Evolutionary conservation across 306 rosid genomes (phyloP), one percentile per base, ranked within the genome.

Genomic region (Cucurbita pepo): DNA sequence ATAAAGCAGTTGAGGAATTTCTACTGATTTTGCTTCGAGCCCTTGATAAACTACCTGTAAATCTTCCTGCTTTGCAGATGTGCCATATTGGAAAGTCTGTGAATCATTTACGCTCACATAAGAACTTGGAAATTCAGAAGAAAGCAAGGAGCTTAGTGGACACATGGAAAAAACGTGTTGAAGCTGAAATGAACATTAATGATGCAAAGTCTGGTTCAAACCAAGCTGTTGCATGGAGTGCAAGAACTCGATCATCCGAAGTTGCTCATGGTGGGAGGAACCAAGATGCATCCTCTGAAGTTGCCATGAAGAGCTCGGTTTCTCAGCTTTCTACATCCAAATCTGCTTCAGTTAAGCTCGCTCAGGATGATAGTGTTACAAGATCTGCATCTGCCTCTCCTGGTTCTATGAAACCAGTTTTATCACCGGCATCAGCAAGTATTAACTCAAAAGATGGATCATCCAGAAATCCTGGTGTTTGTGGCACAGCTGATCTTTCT

Each of bases 41-140:
- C 36, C 80, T 92, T 76, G 97, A 92, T 79, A 92, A 90, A 79
- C 92, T 92, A 44, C 97, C 97, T 41, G 95, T 92, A 69, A 81
- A 92, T 66, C 97, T 92, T 77, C 83, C 81, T 51, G 97, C 92
- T 10, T 78, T 92, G 48, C 95, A 92, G 56, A 88, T 80, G 25
- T 92, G 97, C 76, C 86, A 92, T 73, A 83, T 92, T 77, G 97
- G 97, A 3, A 92, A 88, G 82, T 92, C 97, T 19, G 97, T 92
- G 52, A 92, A 92, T 83, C 80, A 86, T 57, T 88, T 92, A 37
- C 95, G 97, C 37, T 43, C 76, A 4, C 92, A 90, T 76, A 92
- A 85, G 75, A 92, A 92, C 83, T 76, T 77, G 37, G 97, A 92
- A 81, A 92, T 92, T 70, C 97, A 92, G 80, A 90, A 82, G 87